phyloP scores from a whole-genome alignment of 768 basidiomycete genomes.

The Macrolepiota dolichaula region DNA sequence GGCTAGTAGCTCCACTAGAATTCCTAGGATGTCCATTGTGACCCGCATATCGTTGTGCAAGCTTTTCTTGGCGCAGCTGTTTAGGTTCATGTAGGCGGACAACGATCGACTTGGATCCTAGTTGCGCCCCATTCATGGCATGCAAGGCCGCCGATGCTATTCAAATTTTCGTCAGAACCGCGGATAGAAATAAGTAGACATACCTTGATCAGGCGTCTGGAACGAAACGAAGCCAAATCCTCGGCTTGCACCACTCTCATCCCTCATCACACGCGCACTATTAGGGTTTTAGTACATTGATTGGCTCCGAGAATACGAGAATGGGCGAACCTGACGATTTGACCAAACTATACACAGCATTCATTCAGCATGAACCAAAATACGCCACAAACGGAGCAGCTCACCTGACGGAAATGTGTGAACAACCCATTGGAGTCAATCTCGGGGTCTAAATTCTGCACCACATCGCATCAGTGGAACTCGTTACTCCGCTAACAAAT shows the following conservation, averaged over 20 bases:
- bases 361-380: conserved; percentile 15
- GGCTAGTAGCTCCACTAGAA: conserved; percentile 82
- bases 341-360: conserved; percentile 59
- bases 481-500: background rate
- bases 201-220: conserved; percentile 82
- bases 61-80: conserved; percentile 84
- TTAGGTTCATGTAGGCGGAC: conserved; percentile 91
- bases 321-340: conserved; percentile 70
- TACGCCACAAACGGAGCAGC: conserved; percentile 15
- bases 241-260: conserved; percentile 75
- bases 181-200: background rate
- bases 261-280: conserved; percentile 91
- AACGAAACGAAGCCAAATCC: conserved; percentile 92
- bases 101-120: conserved; percentile 77
- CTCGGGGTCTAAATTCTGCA: conserved; percentile 78
- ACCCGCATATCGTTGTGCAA: conserved; percentile 71
- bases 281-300: background rate
- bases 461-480: background rate
- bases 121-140: conserved; percentile 71
- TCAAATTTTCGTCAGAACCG: background rate
- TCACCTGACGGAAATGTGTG: conserved; percentile 76
- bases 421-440: conserved; percentile 86
- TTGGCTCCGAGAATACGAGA: background rate
- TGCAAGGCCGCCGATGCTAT: conserved; percentile 72
- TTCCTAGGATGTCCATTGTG: conserved; percentile 79